Conservation (phyloP, 2,329 filamentous ascomycete genomes). For the Cladosporium sphaerospermum region DNA sequence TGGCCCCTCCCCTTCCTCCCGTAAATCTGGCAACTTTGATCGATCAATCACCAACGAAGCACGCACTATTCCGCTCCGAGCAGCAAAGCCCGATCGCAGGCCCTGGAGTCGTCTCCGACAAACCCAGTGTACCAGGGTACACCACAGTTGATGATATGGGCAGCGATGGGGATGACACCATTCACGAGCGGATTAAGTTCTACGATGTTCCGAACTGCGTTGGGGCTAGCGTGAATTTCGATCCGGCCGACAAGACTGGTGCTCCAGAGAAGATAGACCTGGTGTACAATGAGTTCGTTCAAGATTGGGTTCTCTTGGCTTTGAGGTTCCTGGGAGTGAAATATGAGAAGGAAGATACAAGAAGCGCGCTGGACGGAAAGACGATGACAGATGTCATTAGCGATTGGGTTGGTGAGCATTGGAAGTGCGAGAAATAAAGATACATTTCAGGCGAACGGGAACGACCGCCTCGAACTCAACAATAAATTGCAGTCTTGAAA, state of each 20-base stretch:
- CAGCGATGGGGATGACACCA: slow-evolving; percentile 79
- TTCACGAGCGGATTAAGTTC: slow-evolving; percentile 68
- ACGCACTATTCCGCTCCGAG: neutral
- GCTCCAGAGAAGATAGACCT: slow-evolving; percentile 73
- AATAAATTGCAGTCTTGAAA: too few relatives aligned
- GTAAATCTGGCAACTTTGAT: neutral
- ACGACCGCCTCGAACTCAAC: too few relatives aligned
- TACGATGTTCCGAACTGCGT: slow-evolving; percentile 80
- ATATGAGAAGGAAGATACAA: slow-evolving; percentile 45
- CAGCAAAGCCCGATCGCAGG: neutral
- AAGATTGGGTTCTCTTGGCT: slow-evolving; percentile 72
- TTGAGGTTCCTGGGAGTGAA: slow-evolving; percentile 55
- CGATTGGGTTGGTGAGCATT: slow-evolving; percentile 54
- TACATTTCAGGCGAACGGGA: too few relatives aligned
- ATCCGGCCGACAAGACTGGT: slow-evolving; percentile 33
- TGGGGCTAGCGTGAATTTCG: slow-evolving; percentile 61
- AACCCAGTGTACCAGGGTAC: slow-evolving; percentile 61
- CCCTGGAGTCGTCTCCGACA: slow-evolving; percentile 5
- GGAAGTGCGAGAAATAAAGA: slow-evolving; percentile 33
- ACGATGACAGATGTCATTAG: slow-evolving; percentile 53
- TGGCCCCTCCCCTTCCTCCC: slow-evolving; percentile 12
- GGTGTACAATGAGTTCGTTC: slow-evolving; percentile 86
- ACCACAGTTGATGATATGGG: slow-evolving; percentile 83
- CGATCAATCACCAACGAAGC: neutral
- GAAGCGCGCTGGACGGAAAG: slow-evolving; percentile 46